Conservation (phyloP, 345 rosid species). For the Melastoma malabathricum region DNA sequence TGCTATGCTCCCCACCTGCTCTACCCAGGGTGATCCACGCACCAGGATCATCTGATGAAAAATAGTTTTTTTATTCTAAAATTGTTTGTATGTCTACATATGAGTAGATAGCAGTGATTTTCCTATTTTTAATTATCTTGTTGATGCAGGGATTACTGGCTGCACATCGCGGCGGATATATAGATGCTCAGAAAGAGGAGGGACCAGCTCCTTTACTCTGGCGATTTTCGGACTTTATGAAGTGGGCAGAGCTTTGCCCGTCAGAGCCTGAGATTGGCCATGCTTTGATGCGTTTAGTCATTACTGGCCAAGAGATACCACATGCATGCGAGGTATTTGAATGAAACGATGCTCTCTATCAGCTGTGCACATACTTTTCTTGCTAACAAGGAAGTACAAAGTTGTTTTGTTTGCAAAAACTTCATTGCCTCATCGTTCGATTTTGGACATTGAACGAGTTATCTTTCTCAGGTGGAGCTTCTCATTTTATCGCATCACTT, state of each 20-base stretch:
- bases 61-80: too few species aligned
- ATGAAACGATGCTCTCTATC: neutral
- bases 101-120: neutral
- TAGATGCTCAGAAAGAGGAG: constrained; percentile 92
- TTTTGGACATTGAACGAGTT: neutral
- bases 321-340: constrained; percentile 86
- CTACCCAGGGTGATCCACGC: too few species aligned
- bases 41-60: too few species aligned
- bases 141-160: constrained; percentile 74
- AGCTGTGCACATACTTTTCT: neutral
- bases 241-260: constrained; percentile 97
- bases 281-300: constrained; percentile 96
- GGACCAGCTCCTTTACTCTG: constrained; percentile 95
- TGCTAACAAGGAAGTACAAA: neutral
- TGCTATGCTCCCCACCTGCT: too few species aligned
- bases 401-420: constrained; percentile 1
- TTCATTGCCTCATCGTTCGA: neutral
- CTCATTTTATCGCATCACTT: constrained; percentile 94
- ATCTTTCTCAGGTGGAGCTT: constrained; percentile 65
- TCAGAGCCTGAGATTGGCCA: constrained; percentile 97
- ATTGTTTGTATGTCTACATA: neutral
- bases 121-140: neutral
- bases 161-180: constrained; percentile 97
- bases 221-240: constrained; percentile 94
- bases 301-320: constrained; percentile 94